phyloP scores from a whole-genome alignment of 495 filamentous ascomycete species.

The Penicillium nucicola region DNA sequence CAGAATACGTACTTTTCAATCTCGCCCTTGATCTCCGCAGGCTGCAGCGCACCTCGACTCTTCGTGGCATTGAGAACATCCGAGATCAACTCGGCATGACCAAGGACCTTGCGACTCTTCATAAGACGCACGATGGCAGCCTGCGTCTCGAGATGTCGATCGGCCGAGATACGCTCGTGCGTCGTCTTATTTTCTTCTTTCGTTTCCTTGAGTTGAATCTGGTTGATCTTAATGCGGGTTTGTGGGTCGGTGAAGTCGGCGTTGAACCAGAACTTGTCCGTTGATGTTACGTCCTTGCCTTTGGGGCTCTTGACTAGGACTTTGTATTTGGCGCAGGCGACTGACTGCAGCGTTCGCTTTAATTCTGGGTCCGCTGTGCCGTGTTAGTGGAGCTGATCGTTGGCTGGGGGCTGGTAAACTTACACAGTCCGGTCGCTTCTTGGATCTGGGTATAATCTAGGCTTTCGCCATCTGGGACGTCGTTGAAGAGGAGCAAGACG shows the following conservation, averaged over 20 bases:
- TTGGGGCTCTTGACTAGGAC: slow-evolving; percentile 86
- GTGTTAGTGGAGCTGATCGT: slow-evolving; percentile 18
- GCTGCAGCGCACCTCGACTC: slow-evolving; percentile 76
- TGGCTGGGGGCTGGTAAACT: slow-evolving; percentile 23
- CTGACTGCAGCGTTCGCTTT: slow-evolving; percentile 84
- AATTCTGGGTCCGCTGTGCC: slow-evolving; percentile 66
- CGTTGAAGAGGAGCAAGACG: slow-evolving; percentile 90
- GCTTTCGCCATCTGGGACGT: slow-evolving; percentile 49
- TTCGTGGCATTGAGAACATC: slow-evolving; percentile 89
- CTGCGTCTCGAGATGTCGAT: slow-evolving; percentile 93
- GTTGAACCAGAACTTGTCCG: slow-evolving; percentile 82
- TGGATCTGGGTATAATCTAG: slow-evolving; percentile 70
- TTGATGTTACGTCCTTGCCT: slow-evolving; percentile 70
- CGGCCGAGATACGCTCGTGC: slow-evolving; percentile 81
- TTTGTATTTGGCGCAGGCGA: slow-evolving; percentile 84
- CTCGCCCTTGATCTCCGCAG: slow-evolving; percentile 87
- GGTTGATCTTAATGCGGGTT: slow-evolving; percentile 95
- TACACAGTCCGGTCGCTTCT: slow-evolving; percentile 63
- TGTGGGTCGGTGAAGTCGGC: slow-evolving; percentile 71
- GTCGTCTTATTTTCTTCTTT: slow-evolving; percentile 88
- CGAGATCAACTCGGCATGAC: slow-evolving; percentile 73
- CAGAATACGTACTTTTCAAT: slow-evolving; percentile 76
- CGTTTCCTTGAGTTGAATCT: slow-evolving; percentile 95
- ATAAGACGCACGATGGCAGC: slow-evolving; percentile 96
- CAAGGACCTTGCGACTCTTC: slow-evolving; percentile 90